Evolutionary conservation across 768 basidiomycete species (phyloP).

Genomic region (Mycena alexandri): DNA sequence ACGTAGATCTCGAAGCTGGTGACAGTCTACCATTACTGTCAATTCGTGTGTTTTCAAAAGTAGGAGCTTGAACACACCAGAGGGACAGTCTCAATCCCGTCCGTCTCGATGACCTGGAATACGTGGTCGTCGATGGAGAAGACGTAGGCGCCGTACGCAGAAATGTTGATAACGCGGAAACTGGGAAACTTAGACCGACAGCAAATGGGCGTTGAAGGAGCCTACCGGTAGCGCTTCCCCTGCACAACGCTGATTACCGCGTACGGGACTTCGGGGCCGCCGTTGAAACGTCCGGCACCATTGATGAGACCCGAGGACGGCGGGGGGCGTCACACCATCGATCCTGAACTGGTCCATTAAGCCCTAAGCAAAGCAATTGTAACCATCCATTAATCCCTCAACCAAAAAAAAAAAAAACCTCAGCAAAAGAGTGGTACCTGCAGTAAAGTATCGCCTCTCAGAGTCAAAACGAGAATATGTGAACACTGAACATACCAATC

Average conservation of each 20-base stretch:
- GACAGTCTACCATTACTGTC: slow-evolving; percentile 30
- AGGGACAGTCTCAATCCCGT: slow-evolving; percentile 45
- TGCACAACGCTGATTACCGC: slow-evolving; percentile 50
- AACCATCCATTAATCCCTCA: no score
- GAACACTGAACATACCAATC: slow-evolving; percentile 46
- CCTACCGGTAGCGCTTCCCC: slow-evolving; percentile 42
- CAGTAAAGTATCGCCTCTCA: not conserved
- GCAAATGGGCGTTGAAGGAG: not conserved
- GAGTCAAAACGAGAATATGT: slow-evolving; percentile 34
- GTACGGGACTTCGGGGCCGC: slow-evolving; percentile 50
- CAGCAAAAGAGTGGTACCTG: slow-evolving; percentile 13
- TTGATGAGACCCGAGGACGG: slow-evolving; percentile 33
- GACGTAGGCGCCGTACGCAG: slow-evolving; percentile 47
- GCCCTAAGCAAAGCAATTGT: no score
- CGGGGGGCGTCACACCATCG: slow-evolving; percentile 38
- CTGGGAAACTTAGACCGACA: slow-evolving; percentile 45
- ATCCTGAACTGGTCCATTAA: slow-evolving; percentile 41
- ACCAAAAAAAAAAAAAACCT: no score
- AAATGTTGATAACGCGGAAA: slow-evolving; percentile 55
- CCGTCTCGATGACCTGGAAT: slow-evolving; percentile 52
- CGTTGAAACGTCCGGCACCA: slow-evolving; percentile 31
- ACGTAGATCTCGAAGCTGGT: slow-evolving; percentile 48
- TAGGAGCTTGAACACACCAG: slow-evolving; percentile 3
- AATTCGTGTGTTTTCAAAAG: not conserved
- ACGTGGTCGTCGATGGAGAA: slow-evolving; percentile 45